Evolutionary conservation across 805 yeast species (phyloP).

Genomic region (Kluyveromyces starmeri): DNA sequence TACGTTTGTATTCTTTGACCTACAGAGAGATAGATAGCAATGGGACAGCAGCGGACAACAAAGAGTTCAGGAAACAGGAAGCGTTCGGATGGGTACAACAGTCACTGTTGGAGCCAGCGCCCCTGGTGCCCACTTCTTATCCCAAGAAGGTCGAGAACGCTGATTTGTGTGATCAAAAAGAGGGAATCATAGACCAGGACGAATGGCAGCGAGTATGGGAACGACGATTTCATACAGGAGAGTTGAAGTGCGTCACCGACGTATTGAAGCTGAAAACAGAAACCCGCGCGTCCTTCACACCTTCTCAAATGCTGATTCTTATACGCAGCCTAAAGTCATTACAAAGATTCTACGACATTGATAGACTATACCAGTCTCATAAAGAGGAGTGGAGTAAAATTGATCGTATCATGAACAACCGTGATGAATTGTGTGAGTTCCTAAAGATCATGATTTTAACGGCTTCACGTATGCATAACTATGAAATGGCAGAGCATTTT

Average conservation of each 20-base stretch:
- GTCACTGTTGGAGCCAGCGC: constrained; percentile 11
- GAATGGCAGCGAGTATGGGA: constrained; percentile 12
- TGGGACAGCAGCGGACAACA: background rate
- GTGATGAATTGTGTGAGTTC: constrained; percentile 7
- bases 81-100: constrained; percentile 13
- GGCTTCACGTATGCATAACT: constrained; percentile 17
- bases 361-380: constrained; percentile 14
- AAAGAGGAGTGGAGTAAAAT: constrained; percentile 5
- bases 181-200: constrained; percentile 1
- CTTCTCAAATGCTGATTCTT: constrained; percentile 13
- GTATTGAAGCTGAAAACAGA: constrained; percentile 8
- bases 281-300: constrained; percentile 11
- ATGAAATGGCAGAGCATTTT: constrained; percentile 17
- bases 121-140: too few species aligned
- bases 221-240: constrained; percentile 12
- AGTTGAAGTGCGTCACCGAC: constrained; percentile 6
- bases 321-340: constrained; percentile 9
- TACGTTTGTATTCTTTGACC: background rate
- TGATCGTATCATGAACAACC: constrained; percentile 5
- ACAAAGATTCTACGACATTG: constrained; percentile 15
- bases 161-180: background rate
- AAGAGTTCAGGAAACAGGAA: constrained; percentile 10
- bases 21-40: constrained; percentile 1
- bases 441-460: constrained; percentile 13
- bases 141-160: constrained; percentile 1